Percentiles rank a stretch among this genome's conserved stretches.
phyloP scores from a whole-genome alignment of 306 rosid species.

The Lablab purpureus region DNA sequence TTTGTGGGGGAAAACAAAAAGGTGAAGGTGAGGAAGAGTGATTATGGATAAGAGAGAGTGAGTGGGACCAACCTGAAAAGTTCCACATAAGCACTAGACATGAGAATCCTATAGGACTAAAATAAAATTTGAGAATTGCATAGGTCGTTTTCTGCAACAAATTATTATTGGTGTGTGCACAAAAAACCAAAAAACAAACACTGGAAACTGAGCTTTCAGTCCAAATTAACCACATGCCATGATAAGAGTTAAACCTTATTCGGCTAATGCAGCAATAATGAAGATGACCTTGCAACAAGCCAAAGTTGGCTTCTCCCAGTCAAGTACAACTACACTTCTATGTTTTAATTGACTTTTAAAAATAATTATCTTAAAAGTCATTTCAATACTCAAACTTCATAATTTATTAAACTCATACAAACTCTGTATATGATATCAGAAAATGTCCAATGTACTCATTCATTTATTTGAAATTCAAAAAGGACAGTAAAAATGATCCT shows the following conservation, averaged over 20 bases:
- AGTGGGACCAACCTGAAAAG: conserved; percentile 28
- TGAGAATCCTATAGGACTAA: background rate
- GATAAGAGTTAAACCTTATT: conserved; percentile 21
- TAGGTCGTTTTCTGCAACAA: conserved; percentile 40
- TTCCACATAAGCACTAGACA: conserved; percentile 28
- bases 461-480: background rate
- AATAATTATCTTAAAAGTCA: too few species aligned
- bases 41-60: conserved; percentile 34
- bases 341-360: background rate
- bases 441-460: too few species aligned
- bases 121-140: conserved; percentile 9
- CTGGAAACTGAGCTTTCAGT: background rate
- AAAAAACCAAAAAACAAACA: conserved; percentile 30
- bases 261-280: background rate
- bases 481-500: background rate
- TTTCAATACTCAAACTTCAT: too few species aligned
- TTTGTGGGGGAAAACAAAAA: conserved; percentile 21
- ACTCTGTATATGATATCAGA: too few species aligned
- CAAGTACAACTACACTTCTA: conserved; percentile 9
- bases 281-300: conserved; percentile 4
- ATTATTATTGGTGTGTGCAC: conserved; percentile 28
- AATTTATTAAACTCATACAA: too few species aligned
- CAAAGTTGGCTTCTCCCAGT: conserved; percentile 23
- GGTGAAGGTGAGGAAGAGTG: background rate
- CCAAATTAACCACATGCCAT: conserved; percentile 29